Percentiles rank a stretch among this genome's conserved stretches.
These are phyloP conservation scores for Phascolomyces articulosus DNA, from an alignment of 371 early-diverging fungal species.

Conservation along the genomic window DNA sequence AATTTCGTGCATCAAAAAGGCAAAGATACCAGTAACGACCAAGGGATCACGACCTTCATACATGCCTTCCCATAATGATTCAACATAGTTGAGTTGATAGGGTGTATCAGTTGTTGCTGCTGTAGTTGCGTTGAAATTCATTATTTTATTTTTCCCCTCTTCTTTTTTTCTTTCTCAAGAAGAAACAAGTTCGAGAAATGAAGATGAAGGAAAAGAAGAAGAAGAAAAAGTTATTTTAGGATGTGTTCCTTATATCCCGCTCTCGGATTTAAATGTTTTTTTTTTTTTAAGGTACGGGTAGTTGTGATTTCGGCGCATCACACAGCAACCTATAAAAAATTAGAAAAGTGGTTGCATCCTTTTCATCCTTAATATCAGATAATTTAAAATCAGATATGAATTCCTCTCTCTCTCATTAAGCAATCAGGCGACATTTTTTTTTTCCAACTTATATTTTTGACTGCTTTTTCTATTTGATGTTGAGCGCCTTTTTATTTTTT, in stretches of 20 bases:
- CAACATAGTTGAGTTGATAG: slow-evolving; percentile 22
- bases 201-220: background rate
- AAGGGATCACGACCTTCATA: slow-evolving; percentile 74
- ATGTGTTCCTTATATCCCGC: background rate
- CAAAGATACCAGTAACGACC: slow-evolving; percentile 65
- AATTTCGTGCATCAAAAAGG: slow-evolving; percentile 76
- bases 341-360: too few relatives aligned
- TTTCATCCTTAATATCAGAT: too few relatives aligned
- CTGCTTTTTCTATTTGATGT: too few relatives aligned
- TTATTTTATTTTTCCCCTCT: background rate
- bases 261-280: background rate
- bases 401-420: too few relatives aligned
- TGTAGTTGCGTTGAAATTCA: background rate
- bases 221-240: background rate
- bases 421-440: too few relatives aligned
- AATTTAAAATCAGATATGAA: too few relatives aligned
- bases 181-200: background rate
- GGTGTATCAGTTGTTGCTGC: background rate
- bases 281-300: background rate
- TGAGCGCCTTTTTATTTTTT: too few relatives aligned
- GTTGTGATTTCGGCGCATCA: background rate
- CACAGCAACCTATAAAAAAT: background rate
- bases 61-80: slow-evolving; percentile 56
- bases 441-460: too few relatives aligned
- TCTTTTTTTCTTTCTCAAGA: background rate